phyloP scores from a whole-genome alignment of 768 basidiomycete genomes.

The Amanita rimosa region DNA sequence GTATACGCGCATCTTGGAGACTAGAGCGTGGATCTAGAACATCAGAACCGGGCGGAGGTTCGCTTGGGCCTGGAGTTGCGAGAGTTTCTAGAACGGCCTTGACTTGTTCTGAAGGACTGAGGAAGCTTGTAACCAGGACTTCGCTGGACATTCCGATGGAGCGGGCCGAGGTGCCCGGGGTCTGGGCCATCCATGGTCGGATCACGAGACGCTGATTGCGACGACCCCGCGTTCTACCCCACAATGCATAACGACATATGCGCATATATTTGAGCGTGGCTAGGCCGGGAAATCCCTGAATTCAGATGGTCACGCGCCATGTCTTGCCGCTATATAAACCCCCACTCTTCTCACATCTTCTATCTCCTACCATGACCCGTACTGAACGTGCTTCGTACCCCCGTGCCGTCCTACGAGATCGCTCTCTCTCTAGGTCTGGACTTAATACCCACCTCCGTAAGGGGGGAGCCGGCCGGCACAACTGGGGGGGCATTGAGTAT shows the following conservation, averaged over 20 bases:
- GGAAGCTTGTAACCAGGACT: constrained; percentile 3
- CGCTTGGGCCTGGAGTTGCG: background rate
- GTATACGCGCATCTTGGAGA: constrained; percentile 1
- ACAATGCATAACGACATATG: too few relatives aligned
- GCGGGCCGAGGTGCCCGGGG: background rate
- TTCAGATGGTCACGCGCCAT: constrained; percentile 3
- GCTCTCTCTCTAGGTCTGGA: constrained; percentile 70
- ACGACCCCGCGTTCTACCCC: constrained; percentile 4
- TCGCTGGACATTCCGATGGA: background rate
- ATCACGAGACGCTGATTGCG: background rate
- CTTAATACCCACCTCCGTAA: constrained; percentile 64
- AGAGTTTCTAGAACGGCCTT: constrained; percentile 2
- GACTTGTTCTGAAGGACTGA: constrained; percentile 6
- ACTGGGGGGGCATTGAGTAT: constrained; percentile 70
- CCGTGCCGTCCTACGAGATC: constrained; percentile 64
- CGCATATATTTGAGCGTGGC: background rate
- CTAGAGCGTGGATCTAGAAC: background rate
- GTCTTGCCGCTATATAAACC: constrained; percentile 3
- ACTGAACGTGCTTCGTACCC: constrained; percentile 65
- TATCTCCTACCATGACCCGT: constrained; percentile 48
- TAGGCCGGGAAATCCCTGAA: background rate
- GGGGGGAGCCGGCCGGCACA: constrained; percentile 70
- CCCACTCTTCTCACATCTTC: constrained; percentile 1
- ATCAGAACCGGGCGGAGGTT: background rate
- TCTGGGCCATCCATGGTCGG: background rate